These are phyloP conservation scores for Liriodendron chinense DNA, from an alignment of 164 flowering plant genomes.

Conservation along the genomic window DNA sequence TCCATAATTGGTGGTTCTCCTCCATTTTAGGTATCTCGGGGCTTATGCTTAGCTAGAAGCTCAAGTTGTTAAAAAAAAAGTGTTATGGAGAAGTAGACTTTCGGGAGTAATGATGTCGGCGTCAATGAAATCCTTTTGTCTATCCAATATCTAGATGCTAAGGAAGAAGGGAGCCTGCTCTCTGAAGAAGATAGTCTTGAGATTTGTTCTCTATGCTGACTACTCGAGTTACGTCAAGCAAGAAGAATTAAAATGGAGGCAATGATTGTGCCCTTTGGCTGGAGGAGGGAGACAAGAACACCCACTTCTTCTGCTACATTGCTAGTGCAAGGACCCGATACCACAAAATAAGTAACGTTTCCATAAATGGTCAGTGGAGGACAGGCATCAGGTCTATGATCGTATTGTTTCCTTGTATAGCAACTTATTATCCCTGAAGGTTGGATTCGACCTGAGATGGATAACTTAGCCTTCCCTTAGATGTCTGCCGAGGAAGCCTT, in stretches of 20 bases:
- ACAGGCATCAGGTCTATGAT: too few species aligned
- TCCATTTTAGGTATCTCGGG: too few species aligned
- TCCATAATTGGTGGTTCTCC: too few species aligned
- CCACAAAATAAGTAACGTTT: background rate
- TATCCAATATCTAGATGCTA: background rate
- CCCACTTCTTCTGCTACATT: background rate
- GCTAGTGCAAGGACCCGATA: background rate
- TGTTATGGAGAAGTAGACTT: background rate
- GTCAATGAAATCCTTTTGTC: background rate
- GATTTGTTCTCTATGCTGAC: background rate
- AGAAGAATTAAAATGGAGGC: background rate
- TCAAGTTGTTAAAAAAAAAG: too few species aligned
- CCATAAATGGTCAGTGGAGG: background rate
- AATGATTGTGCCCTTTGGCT: background rate
- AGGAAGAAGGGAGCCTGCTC: background rate
- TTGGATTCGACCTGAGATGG: background rate
- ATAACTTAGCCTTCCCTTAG: too few species aligned
- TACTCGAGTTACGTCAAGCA: background rate
- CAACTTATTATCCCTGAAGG: background rate
- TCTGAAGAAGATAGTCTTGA: background rate
- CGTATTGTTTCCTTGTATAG: background rate
- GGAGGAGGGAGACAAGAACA: background rate
- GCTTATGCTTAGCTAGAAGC: too few species aligned
- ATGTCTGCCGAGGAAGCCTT: background rate
- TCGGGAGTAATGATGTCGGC: too few species aligned